Conservation (phyloP, 1,284 basidiomycete species). For the Leccinum angustisporum region DNA sequence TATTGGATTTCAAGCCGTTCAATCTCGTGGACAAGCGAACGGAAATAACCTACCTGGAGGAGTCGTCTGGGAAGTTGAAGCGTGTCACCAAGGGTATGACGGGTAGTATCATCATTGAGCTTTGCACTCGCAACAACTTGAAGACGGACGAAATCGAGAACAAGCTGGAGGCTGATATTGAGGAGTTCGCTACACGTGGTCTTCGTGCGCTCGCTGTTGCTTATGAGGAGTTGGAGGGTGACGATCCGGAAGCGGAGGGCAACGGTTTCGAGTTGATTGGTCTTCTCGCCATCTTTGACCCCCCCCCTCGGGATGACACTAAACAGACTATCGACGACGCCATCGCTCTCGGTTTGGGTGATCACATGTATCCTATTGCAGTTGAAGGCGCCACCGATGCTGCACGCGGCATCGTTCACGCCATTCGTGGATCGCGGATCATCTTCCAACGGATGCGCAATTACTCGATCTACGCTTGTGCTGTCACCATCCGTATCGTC, state of each 20-base stretch:
- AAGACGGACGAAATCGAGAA: conserved; percentile 92
- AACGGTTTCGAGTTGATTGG: conserved; percentile 97
- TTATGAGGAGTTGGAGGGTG: conserved; percentile 87
- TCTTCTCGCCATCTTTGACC: conserved; percentile 97
- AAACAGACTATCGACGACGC: conserved; percentile 99
- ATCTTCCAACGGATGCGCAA: too few relatives aligned
- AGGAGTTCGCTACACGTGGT: conserved; percentile 95
- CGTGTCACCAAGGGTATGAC: conserved; percentile 99
- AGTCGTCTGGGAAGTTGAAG: conserved; percentile 91
- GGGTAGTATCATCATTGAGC: conserved; percentile 91
- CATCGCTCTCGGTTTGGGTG: too few relatives aligned
- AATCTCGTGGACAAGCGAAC: conserved; percentile 99
- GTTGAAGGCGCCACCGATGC: too few relatives aligned
- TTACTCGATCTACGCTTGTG: conserved; percentile 72
- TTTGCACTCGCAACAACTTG: conserved; percentile 96
- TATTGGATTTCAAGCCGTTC: conserved; percentile 99
- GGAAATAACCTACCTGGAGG: conserved; percentile 96
- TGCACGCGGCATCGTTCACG: too few relatives aligned
- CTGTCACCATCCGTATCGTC: conserved; percentile 97
- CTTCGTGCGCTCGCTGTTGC: conserved; percentile 97
- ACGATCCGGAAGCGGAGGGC: conserved; percentile 80
- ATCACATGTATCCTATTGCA: too few relatives aligned
- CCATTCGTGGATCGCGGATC: too few relatives aligned
- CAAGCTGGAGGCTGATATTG: conserved; percentile 90
- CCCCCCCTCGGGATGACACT: conserved; percentile 96